Conservation (phyloP, 2,329 filamentous ascomycete genomes). For the Neonectria magnoliae region DNA sequence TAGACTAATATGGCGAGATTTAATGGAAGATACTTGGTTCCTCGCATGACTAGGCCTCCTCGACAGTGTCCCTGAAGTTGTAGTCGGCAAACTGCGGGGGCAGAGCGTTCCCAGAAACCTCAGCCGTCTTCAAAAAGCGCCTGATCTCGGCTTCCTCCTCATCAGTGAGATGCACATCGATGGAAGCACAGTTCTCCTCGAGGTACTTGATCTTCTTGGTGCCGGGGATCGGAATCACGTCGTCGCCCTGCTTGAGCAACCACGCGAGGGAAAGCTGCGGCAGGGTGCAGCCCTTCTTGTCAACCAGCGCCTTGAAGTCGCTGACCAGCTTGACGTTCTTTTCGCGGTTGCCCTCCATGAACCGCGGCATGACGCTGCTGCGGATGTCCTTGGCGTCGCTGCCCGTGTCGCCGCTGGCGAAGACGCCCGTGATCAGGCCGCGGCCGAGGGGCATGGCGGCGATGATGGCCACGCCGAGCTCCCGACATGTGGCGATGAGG, state of each 20-base stretch:
- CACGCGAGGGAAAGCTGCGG: conserved; percentile 69
- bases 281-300: conserved; percentile 62
- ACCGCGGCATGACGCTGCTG: conserved; percentile 14
- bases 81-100: neutral
- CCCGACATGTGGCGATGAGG: conserved; percentile 63
- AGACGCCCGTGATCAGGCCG: conserved; percentile 65
- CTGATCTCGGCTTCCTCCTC: conserved; percentile 46
- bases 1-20: too few species aligned
- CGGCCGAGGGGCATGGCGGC: conserved; percentile 69
- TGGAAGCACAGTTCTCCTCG: conserved; percentile 52
- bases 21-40: too few species aligned
- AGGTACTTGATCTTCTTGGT: conserved; percentile 53
- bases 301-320: conserved; percentile 58
- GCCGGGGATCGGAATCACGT: conserved; percentile 65
- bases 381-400: conserved; percentile 3
- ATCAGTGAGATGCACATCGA: conserved; percentile 39
- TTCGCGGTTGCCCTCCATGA: conserved; percentile 39
- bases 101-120: neutral
- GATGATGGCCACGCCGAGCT: conserved; percentile 66
- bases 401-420: conserved; percentile 55
- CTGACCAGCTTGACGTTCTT: conserved; percentile 65
- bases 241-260: conserved; percentile 66
- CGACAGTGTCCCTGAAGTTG: neutral
- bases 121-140: conserved; percentile 16
- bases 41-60: neutral